These are phyloP conservation scores for Epichloe festucae DNA, from an alignment of 2,329 filamentous ascomycete genomes.

Conservation along the genomic window DNA sequence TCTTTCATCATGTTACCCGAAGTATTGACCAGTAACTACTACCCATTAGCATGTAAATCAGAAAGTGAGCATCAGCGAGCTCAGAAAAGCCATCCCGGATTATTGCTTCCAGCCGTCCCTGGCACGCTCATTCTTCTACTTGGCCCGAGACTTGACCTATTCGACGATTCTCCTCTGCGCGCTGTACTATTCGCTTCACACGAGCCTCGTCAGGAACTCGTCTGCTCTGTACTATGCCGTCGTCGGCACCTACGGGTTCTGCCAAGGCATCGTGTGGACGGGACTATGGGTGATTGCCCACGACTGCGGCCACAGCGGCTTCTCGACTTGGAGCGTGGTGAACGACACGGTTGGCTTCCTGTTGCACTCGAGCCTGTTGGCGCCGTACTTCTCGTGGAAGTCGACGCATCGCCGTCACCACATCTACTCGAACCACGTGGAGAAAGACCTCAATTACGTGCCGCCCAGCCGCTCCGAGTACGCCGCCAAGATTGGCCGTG, in stretches of 20 bases:
- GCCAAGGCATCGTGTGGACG: conserved; percentile 53
- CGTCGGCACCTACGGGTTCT: conserved; percentile 40
- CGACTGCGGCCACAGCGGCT: conserved; percentile 58
- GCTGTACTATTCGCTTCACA: not conserved
- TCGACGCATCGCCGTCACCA: conserved; percentile 59
- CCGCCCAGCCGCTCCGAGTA: not conserved
- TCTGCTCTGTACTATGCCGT: not conserved
- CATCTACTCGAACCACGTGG: conserved; percentile 53
- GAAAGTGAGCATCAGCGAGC: not conserved
- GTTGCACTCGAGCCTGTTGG: conserved; percentile 51
- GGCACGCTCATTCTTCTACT: conserved; percentile 23
- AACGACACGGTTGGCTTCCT: conserved; percentile 52
- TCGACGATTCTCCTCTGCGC: conserved; percentile 19
- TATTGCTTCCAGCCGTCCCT: conserved; percentile 42
- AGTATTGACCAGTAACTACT: not conserved
- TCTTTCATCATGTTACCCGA: not conserved
- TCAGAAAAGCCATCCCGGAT: conserved; percentile 35
- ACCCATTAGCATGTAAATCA: not conserved
- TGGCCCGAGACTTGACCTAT: conserved; percentile 41
- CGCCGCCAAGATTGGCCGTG: not conserved
- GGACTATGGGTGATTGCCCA: conserved; percentile 61
- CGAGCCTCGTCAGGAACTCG: not conserved
- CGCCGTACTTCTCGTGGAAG: conserved; percentile 64
- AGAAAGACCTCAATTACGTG: conserved; percentile 25
- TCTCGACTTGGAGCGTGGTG: conserved; percentile 41